These are phyloP conservation scores for Fomitiporia mediterranea DNA, from an alignment of 1,284 basidiomycete genomes.

Conservation along the genomic window DNA sequence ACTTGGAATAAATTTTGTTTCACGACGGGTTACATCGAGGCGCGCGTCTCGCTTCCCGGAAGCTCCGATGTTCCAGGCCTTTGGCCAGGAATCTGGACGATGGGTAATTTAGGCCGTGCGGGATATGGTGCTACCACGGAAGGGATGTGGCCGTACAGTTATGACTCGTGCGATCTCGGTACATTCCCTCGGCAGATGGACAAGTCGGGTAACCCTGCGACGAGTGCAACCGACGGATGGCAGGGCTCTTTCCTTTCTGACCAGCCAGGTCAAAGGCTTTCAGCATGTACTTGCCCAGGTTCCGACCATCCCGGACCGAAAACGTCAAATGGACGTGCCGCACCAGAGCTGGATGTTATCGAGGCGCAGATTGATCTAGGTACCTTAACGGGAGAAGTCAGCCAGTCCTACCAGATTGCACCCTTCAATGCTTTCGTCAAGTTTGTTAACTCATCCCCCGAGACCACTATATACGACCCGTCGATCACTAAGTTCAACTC, in stretches of 20 bases:
- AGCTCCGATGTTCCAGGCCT: conserved; percentile 60
- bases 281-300: conserved; percentile 51
- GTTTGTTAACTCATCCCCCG: conserved; percentile 49
- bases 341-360: conserved; percentile 65
- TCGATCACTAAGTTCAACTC: conserved; percentile 53
- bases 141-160: conserved; percentile 76
- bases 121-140: conserved; percentile 59
- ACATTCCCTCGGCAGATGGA: conserved; percentile 77
- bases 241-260: conserved; percentile 40
- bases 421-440: conserved; percentile 72
- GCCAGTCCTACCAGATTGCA: conserved; percentile 78
- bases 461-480: conserved; percentile 51
- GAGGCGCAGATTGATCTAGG: conserved; percentile 49
- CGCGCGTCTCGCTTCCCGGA: conserved; percentile 79
- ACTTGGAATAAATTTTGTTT: conserved; percentile 95
- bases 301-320: conserved; percentile 63
- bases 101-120: conserved; percentile 52
- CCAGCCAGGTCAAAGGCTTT: conserved; percentile 54
- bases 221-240: conserved; percentile 45
- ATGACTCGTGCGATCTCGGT: conserved; percentile 78
- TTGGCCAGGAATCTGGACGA: conserved; percentile 53
- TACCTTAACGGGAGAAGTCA: conserved; percentile 50
- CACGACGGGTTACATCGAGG: conserved; percentile 87
- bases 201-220: conserved; percentile 46
- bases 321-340: conserved; percentile 44